phyloP scores from a whole-genome alignment of 2,329 filamentous ascomycete genomes.

The Lojkania enalia region DNA sequence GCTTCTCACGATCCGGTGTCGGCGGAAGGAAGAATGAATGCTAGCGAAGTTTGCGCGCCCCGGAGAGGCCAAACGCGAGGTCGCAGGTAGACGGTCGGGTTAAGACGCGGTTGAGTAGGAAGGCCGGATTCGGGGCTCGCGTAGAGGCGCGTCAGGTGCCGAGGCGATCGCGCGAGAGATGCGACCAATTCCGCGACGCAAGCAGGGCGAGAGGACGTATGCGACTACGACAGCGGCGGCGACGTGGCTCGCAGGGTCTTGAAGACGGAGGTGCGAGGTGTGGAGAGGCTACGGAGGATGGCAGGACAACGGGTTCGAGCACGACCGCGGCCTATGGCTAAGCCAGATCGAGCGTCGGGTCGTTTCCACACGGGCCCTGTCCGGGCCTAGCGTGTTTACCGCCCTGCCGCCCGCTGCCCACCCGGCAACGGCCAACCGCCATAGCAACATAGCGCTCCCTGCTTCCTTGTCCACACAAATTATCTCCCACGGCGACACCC shows the following conservation, averaged over 20 bases:
- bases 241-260: constrained; percentile 18
- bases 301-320: constrained; percentile 2
- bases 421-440: not conserved
- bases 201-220: constrained; percentile 2
- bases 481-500: constrained; percentile 6
- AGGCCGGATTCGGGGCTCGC: constrained; percentile 18
- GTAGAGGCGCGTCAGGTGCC: constrained; percentile 18
- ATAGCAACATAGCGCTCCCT: not conserved
- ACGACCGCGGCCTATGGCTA: constrained; percentile 3
- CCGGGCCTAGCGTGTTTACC: constrained; percentile 2
- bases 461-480: constrained; percentile 7
- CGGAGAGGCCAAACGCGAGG: constrained; percentile 15
- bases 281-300: constrained; percentile 3
- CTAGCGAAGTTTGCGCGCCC: constrained; percentile 14
- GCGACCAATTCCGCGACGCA: constrained; percentile 16
- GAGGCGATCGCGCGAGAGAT: constrained; percentile 17
- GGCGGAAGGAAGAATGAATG: constrained; percentile 10
- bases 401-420: not conserved
- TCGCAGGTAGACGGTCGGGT: constrained; percentile 13
- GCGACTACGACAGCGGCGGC: constrained; percentile 4
- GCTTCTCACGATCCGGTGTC: constrained; percentile 5
- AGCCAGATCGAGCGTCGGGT: not conserved
- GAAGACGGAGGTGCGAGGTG: not conserved
- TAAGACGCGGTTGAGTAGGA: constrained; percentile 12
- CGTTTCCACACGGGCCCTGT: too few relatives aligned